A percentile compares a stretch with the other conserved stretches of the same genome.
phyloP scores from a whole-genome alignment of 495 filamentous ascomycete species.

The Emericellopsis terricola region DNA sequence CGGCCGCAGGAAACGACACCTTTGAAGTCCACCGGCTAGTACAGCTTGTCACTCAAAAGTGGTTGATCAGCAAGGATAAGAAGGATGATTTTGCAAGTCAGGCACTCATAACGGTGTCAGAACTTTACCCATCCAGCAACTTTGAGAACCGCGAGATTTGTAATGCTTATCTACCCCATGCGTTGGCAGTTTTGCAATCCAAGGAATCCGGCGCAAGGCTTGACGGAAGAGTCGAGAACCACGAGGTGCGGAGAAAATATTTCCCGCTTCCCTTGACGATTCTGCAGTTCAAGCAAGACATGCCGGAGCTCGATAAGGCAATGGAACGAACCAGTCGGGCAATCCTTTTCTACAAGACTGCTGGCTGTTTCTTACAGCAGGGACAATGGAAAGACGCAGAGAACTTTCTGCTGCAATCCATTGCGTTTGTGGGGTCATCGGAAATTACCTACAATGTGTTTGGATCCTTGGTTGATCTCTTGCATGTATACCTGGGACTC shows the following conservation, averaged over 20 bases:
- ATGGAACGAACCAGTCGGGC: conserved; percentile 4
- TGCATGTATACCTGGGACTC: conserved; percentile 9
- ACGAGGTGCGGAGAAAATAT: no score
- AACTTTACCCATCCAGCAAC: conserved; percentile 14
- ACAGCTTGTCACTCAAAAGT: conserved; percentile 23
- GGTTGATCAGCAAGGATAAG: conserved; percentile 14
- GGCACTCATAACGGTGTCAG: conserved; percentile 13
- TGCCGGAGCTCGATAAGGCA: no score
- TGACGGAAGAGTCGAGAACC: no score
- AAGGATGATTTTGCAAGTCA: conserved; percentile 11
- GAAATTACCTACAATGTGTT: conserved; percentile 16
- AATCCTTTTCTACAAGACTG: conserved; percentile 2
- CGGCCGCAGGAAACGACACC: conserved; percentile 5
- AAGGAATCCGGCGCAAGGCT: conserved; percentile 1
- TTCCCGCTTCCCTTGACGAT: no score
- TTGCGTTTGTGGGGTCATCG: conserved; percentile 13
- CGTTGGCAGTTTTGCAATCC: conserved; percentile 9
- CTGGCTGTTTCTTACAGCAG: conserved; percentile 3
- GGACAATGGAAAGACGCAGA: conserved; percentile 19
- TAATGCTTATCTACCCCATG: conserved; percentile 18
- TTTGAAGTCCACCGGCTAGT: conserved; percentile 26
- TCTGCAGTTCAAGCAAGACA: no score
- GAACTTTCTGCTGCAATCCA: conserved; percentile 9
- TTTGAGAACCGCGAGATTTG: conserved; percentile 19
- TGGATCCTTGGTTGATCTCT: conserved; percentile 5